These are phyloP conservation scores for Miscanthus lutarioriparius DNA, from an alignment of 176 grass and related monocot species.

Conservation along the genomic window DNA sequence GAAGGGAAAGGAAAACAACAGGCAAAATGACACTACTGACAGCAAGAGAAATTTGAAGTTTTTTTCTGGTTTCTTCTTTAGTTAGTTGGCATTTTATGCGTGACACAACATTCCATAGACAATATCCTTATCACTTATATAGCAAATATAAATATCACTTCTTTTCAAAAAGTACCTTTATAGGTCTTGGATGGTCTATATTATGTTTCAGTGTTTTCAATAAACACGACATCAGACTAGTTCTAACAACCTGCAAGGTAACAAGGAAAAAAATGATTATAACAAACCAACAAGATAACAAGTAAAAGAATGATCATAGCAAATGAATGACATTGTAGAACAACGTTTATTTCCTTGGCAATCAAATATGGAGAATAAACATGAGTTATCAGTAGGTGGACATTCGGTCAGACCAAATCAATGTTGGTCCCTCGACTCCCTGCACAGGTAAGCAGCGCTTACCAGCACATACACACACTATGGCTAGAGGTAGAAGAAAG, in stretches of 20 bases:
- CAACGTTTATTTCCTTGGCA: slow-evolving; percentile 1
- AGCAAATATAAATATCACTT: background rate
- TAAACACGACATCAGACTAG: slow-evolving; percentile 87
- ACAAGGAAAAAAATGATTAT: slow-evolving; percentile 33
- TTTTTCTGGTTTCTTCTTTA: background rate
- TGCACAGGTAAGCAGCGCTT: too few relatives aligned
- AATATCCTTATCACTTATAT: background rate
- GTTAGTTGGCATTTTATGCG: background rate
- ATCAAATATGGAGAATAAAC: slow-evolving; percentile 2
- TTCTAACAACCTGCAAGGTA: slow-evolving; percentile 76
- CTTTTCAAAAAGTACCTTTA: slow-evolving; percentile 66
- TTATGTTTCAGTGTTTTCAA: slow-evolving; percentile 98
- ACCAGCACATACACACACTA: too few relatives aligned
- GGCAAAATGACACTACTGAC: background rate
- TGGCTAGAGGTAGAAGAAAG: too few relatives aligned
- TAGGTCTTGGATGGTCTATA: slow-evolving; percentile 90
- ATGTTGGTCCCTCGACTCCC: too few relatives aligned
- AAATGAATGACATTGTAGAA: background rate
- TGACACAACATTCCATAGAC: background rate
- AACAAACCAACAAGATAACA: background rate
- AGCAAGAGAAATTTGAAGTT: background rate
- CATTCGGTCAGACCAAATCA: background rate
- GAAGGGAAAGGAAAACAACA: background rate
- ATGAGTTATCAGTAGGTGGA: background rate
- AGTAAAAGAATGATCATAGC: background rate